Conservation (phyloP, 257 asterid species). For the Solanum ossicruentum region DNA sequence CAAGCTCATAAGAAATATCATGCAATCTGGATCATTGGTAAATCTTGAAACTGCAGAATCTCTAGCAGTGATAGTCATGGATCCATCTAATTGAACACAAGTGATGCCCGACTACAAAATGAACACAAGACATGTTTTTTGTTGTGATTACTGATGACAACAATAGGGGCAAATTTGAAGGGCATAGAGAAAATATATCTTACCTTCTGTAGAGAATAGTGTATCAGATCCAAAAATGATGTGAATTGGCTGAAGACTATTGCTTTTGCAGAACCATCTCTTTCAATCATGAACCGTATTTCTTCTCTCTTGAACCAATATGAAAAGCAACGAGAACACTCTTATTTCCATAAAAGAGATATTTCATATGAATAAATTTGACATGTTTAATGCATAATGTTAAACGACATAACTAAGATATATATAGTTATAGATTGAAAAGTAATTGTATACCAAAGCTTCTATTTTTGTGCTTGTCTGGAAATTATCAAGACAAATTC, state of each 20-base stretch:
- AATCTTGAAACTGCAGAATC: constrained; percentile 68
- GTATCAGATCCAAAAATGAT: too few species aligned
- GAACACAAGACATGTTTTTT: background rate
- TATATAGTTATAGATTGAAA: background rate
- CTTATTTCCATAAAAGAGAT: background rate
- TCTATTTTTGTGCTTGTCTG: constrained; percentile 86
- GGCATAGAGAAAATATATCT: background rate
- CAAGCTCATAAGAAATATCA: constrained; percentile 79
- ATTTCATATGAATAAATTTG: background rate
- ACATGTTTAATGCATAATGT: background rate
- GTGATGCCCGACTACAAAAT: constrained; percentile 50
- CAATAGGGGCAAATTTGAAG: background rate
- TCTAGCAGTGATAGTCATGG: constrained; percentile 68
- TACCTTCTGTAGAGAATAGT: constrained; percentile 21
- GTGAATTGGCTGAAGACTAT: constrained; percentile 8
- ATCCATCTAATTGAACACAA: constrained; percentile 74
- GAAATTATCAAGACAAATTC: constrained; percentile 52
- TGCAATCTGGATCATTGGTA: constrained; percentile 63
- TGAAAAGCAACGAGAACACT: background rate
- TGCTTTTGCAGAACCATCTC: constrained; percentile 91
- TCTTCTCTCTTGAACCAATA: constrained; percentile 68
- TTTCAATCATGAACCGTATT: constrained; percentile 80
- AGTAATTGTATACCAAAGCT: constrained; percentile 52
- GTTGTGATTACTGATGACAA: background rate
- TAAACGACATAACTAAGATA: background rate